Base-by-base conservation (phyloP, 495 filamentous ascomycete genomes). In the Xylaria telfairii region DNA sequence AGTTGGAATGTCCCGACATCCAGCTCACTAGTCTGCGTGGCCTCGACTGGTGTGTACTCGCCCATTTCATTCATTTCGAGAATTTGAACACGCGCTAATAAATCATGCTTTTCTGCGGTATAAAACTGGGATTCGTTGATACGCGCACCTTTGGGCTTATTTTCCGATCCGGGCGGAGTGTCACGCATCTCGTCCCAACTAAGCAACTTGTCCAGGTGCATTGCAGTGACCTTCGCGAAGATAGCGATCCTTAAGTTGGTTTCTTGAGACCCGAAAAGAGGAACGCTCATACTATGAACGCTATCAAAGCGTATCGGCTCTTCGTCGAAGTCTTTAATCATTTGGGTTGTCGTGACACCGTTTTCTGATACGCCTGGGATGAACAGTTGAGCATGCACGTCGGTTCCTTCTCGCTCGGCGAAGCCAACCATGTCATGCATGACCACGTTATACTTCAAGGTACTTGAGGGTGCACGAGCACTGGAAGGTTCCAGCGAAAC, bases 151-250 rank as follows among this genome's bases (percentile, higher is more conserved):
- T 90, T 92, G 39, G 86, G 84, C 74, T 90, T 89, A 70, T 88
- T 85, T 56, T 81, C 82, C 0, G 82, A 78, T 34, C 75, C 75
- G 7, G 84, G 83, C 21, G 84, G 83, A 13, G 89, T 86, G 75
- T 98, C 95, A 56, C 94, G 88, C 90, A 99, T 97, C 76, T 97
- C 96, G 79, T 99, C 96, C 96, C 96, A 99, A 80, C 96, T 98
- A 5, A 99, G 87, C 44, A 99, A 86, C 80, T 97, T 98, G 77
- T 99, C 96, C 7, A 99, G 87, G 78, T 99, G 96, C 92, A 98
- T 97, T 1, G 90, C 82, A 19, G 92, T 95, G 60, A 97, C 93
- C 73, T 90, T 91, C 34, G 96, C 95, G 77, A 97, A 98, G 68
- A 99, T 91, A 39, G 94, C 93, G n/a, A 98, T 91, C 67, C 96